Percentiles rank a stretch among this genome's conserved stretches.
These are phyloP conservation scores for Phylloporus sp. DNA, from an alignment of 768 basidiomycete genomes.

Conservation along the genomic window DNA sequence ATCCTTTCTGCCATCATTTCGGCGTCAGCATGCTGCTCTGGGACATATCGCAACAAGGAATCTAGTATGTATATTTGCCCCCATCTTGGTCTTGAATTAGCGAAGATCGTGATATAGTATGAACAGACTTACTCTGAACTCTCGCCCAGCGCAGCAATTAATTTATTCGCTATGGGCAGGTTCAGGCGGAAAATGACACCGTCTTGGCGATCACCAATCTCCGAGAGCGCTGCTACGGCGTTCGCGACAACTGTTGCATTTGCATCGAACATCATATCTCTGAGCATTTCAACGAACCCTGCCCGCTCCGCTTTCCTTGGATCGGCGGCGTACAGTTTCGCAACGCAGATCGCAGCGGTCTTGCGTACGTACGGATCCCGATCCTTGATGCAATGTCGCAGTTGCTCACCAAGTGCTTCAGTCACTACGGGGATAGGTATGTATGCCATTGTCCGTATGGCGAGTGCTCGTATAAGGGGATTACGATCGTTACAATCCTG, in stretches of 20 bases:
- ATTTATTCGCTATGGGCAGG: slow-evolving; percentile 78
- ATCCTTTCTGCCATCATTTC: slow-evolving; percentile 95
- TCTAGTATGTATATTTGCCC: slow-evolving; percentile 98
- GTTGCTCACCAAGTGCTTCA: slow-evolving; percentile 79
- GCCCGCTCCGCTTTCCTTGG: slow-evolving; percentile 80
- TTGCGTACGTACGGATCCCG: slow-evolving; percentile 97
- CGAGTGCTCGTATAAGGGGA: slow-evolving; percentile 92
- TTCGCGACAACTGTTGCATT: slow-evolving; percentile 98
- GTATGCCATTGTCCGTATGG: slow-evolving; percentile 99
- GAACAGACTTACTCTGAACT: slow-evolving; percentile 83
- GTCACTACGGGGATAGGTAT: slow-evolving; percentile 90
- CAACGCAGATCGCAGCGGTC: slow-evolving; percentile 96
- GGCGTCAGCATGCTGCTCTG: slow-evolving; percentile 80
- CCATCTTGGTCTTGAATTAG: slow-evolving; percentile 59
- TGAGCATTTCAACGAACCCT: slow-evolving; percentile 85
- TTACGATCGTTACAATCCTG: slow-evolving; percentile 96
- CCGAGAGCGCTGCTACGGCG: slow-evolving; percentile 93
- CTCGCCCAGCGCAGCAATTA: slow-evolving; percentile 87
- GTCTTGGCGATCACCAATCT: slow-evolving; percentile 92
- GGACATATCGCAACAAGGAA: slow-evolving; percentile 89
- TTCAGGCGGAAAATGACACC: slow-evolving; percentile 92
- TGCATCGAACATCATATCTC: slow-evolving; percentile 86
- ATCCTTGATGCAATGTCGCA: slow-evolving; percentile 90
- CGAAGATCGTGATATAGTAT: not conserved
- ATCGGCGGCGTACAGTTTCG: slow-evolving; percentile 89